Percentiles rank a stretch among this genome's conserved stretches.
Evolutionary conservation across 2,329 filamentous ascomycete species (phyloP).

Genomic region (Graphilbum fragrans): DNA sequence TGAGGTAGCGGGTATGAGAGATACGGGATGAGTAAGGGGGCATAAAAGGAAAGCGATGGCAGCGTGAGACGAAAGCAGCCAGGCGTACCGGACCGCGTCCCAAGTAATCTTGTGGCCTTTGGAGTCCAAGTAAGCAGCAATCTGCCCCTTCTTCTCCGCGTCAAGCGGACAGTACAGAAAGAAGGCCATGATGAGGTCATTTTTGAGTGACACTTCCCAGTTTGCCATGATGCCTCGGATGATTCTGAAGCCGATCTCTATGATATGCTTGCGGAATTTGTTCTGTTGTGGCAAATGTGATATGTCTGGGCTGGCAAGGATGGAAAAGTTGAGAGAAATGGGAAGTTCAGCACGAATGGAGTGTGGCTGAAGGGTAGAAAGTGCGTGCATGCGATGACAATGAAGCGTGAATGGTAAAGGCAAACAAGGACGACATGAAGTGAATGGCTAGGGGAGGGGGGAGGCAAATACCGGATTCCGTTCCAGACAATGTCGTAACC

Average conservation of each 20-base stretch:
- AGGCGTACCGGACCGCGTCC: slow-evolving; percentile 14
- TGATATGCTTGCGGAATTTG: background rate
- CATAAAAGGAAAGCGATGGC: background rate
- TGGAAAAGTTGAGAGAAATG: background rate
- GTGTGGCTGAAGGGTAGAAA: background rate
- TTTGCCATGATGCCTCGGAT: slow-evolving; percentile 5
- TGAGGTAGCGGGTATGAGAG: no score
- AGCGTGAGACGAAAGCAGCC: background rate
- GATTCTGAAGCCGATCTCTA: background rate
- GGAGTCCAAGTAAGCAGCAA: slow-evolving; percentile 7
- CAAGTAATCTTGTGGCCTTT: slow-evolving; percentile 13
- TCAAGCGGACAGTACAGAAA: slow-evolving; percentile 3
- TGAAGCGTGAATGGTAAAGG: slow-evolving; percentile 1
- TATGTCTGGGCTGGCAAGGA: background rate
- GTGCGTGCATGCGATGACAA: background rate
- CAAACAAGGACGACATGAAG: background rate
- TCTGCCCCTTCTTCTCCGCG: slow-evolving; percentile 9
- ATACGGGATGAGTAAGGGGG: background rate
- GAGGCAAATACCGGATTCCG: slow-evolving; percentile 20
- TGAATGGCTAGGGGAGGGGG: background rate
- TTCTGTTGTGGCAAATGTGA: background rate
- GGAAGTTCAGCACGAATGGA: background rate
- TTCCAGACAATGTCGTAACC: slow-evolving; percentile 21
- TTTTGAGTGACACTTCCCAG: slow-evolving; percentile 7
- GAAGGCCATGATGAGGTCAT: slow-evolving; percentile 10